phyloP scores from a whole-genome alignment of 495 filamentous ascomycete species.

The Aspergillus olivimuriae region DNA sequence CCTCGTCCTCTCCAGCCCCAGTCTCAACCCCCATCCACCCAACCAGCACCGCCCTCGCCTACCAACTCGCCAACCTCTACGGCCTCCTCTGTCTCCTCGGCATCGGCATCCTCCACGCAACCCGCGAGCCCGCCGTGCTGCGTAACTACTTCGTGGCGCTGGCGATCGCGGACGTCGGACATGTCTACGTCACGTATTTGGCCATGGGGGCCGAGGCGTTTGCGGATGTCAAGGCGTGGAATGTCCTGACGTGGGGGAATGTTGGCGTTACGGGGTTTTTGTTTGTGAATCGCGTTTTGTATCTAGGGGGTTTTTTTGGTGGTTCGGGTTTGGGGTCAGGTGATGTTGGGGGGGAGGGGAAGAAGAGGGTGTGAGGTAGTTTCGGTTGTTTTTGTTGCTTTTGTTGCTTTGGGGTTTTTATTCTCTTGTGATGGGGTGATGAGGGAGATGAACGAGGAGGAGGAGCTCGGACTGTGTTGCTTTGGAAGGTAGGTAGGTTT shows the following conservation, averaged over 20 bases:
- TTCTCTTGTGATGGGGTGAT: no score
- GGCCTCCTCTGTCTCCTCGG: slow-evolving; percentile 57
- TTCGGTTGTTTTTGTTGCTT: no score
- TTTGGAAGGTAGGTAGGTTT: not conserved
- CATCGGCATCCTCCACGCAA: slow-evolving; percentile 53
- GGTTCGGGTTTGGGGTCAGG: no score
- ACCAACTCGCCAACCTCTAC: slow-evolving; percentile 65
- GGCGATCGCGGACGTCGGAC: slow-evolving; percentile 61
- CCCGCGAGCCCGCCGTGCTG: slow-evolving; percentile 57
- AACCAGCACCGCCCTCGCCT: slow-evolving; percentile 43
- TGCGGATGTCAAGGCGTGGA: slow-evolving; percentile 55
- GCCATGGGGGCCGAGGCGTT: slow-evolving; percentile 51
- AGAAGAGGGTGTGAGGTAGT: no score
- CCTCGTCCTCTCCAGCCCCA: slow-evolving; percentile 42
- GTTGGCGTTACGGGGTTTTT: slow-evolving; percentile 54
- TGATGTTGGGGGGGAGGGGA: no score
- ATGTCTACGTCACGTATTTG: slow-evolving; percentile 56
- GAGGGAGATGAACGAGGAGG: not conserved
- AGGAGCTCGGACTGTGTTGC: not conserved
- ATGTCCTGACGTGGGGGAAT: slow-evolving; percentile 67
- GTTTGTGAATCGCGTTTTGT: slow-evolving; percentile 49
- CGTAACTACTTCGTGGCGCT: slow-evolving; percentile 61
- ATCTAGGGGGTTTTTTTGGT: slow-evolving; percentile 55
- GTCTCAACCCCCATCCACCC: slow-evolving; percentile 37
- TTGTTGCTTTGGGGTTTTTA: no score